Base-by-base conservation (phyloP, 768 basidiomycete genomes). In the Porphyrellus cyaneotinctus region DNA sequence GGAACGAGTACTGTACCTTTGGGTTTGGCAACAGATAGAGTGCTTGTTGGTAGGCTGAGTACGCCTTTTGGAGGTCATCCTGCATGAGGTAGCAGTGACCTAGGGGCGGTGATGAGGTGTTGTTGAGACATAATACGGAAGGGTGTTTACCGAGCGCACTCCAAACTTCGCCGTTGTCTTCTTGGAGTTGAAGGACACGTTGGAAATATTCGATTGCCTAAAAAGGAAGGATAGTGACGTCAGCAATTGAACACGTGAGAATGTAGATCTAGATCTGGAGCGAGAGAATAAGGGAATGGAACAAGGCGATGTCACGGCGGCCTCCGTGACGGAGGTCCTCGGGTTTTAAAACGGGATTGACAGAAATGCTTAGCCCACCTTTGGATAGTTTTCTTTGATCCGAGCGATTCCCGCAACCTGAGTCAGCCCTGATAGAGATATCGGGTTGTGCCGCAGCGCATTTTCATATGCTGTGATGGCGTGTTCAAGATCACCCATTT, bases 41-140 rank as follows among this genome's bases (percentile, higher is more conserved):
- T 2, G 97, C 97, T 69, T 98, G 95, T 72, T 99, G 95, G 71
- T 99, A 99, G 15, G 97, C 95, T 1, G 91, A 87, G 71, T 98
- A 98, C 0, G 97, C 97, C 75, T 95, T 97, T 75, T 95, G 94
- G 42, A 99, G 82, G 74, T 98, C 94, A 67, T 98, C 97, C 68
- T 97, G 95, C 95, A 97, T 98, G 54, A 99, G 84, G 71, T 95
- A 94, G 71, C 95, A 98, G 63, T 98, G 94, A 30, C 95, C 92
- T 90, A 63, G 52, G n/a, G 56, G 35, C 26, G 39, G 41, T 43
- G 50, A 43, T 57, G 45, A 56, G 30, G 41, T 42, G 50, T 26
- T 47, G 47, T 38, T 38, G 48, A 42, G 47, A 57, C 55, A n/a
- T n/a, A 54, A 51, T 54, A 59, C 35, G 52, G 35, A 65, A 68